Evolutionary conservation across 768 basidiomycete species (phyloP), one percentile per base, ranked within the genome.

Genomic region (Rhodocollybia butyracea): DNA sequence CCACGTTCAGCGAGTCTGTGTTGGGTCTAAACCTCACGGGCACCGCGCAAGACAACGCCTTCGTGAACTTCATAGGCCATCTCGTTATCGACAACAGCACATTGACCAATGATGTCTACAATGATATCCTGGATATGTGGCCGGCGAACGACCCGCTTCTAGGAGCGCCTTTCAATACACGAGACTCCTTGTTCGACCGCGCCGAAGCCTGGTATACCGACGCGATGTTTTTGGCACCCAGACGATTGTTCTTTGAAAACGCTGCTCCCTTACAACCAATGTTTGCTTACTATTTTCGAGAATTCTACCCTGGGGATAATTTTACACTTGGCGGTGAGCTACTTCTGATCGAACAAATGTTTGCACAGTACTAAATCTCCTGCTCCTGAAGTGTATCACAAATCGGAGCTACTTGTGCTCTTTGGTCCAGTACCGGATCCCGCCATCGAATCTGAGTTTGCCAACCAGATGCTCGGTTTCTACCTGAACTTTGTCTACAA

Each of bases 401-500:
- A 66, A 0, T 80, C 79, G 0, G 82, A 84, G 56, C 65, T 83
- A 5, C 57, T 56, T 21, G 61, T 83, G 13, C 61, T 83, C 2
- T 82, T 81, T 57, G 82, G 81, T 0, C 75, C 76, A 0, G 66
- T 79, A 2, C 75, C 78, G n/a, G n/a, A n/a, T 2, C 68, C 70
- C n/a, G 11, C 71, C 1, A 62, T 75, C 5, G 79, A 84, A 59
- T 64, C 53, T 8, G 71, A 67, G 0, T 80, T 85, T 36, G 71
- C 84, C 1, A 74, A 75, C 31, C 71, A 71, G 52, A 70, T 79
- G 68, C 69, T 74, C 2, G 79, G 79, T 58, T 81, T 80, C 51
- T 85, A 79, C 60, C 72, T 85, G 68, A 78, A 75, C 48, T 85
- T 85, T 59, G 69, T 83, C 19, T 69, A 76, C 59, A 80, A 84